phyloP scores from a whole-genome alignment of 202 grass and related monocot genomes.

The Thinopyrum obtusiflorum region DNA sequence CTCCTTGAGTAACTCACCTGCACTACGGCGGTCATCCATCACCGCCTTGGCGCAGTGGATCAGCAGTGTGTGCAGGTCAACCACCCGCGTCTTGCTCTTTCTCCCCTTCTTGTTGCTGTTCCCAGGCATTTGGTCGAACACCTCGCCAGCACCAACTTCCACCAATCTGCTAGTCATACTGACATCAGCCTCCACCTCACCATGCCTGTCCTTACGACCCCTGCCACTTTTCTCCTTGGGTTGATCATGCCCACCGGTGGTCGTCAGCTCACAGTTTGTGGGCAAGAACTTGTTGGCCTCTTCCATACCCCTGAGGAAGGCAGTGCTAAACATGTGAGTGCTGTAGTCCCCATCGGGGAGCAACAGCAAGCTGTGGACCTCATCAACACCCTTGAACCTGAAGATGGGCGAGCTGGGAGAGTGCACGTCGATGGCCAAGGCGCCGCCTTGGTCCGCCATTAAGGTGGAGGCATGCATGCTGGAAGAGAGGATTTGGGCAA shows the following conservation, averaged over 20 bases:
- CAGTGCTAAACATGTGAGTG: conserved; percentile 6
- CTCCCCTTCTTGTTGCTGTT: too few relatives aligned
- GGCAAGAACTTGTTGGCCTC: conserved; percentile 23
- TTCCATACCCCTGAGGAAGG: conserved; percentile 16
- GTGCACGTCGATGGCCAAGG: background rate
- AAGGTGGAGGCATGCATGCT: background rate
- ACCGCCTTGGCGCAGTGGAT: too few relatives aligned
- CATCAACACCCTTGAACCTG: background rate
- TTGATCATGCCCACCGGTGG: background rate
- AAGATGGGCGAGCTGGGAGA: background rate
- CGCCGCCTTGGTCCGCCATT: background rate
- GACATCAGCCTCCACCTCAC: conserved; percentile 22
- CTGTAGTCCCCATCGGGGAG: background rate
- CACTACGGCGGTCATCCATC: too few relatives aligned
- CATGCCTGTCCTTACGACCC: conserved; percentile 27
- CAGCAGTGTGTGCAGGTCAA: too few relatives aligned
- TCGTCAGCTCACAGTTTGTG: background rate
- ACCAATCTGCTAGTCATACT: conserved; percentile 39
- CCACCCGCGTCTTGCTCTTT: too few relatives aligned
- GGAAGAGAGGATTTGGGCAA: conserved; percentile 34
- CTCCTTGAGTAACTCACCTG: too few relatives aligned
- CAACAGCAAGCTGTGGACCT: background rate
- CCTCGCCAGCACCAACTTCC: conserved; percentile 7
- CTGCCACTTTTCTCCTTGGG: conserved; percentile 7
- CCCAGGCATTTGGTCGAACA: conserved; percentile 32